Conservation (phyloP, 2,329 filamentous ascomycete species). For the Curvularia spicifera region DNA sequence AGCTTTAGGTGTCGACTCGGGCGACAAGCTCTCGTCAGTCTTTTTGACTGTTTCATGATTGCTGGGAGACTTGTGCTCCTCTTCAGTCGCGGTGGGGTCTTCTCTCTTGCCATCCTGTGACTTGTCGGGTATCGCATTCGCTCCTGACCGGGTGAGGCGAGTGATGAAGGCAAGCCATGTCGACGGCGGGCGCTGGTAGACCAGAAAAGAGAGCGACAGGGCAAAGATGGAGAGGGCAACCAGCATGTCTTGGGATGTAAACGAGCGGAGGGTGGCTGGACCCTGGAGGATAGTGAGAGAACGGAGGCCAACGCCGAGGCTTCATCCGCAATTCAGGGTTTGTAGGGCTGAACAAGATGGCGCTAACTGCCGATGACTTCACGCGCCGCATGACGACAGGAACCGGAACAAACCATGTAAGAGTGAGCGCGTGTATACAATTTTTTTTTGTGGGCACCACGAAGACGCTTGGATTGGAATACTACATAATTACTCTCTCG, state of each 20-base stretch:
- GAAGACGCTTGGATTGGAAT: neutral
- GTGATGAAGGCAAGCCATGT: slow-evolving; percentile 41
- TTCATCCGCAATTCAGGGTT: slow-evolving; percentile 13
- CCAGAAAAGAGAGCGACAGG: slow-evolving; percentile 46
- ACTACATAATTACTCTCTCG: neutral
- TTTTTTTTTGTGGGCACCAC: slow-evolving; percentile 1
- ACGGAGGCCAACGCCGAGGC: slow-evolving; percentile 12
- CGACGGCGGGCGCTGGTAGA: slow-evolving; percentile 47
- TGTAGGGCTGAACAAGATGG: slow-evolving; percentile 25
- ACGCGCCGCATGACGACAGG: slow-evolving; percentile 23
- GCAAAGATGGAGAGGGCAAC: slow-evolving; percentile 48
- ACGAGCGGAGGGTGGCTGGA: slow-evolving; percentile 16
- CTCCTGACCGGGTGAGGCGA: slow-evolving; percentile 15
- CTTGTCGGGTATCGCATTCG: slow-evolving; percentile 22
- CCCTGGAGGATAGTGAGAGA: slow-evolving; percentile 20
- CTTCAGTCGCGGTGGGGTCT: slow-evolving; percentile 17
- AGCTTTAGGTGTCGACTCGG: slow-evolving; percentile 45
- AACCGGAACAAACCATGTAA: slow-evolving; percentile 5
- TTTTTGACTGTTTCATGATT: slow-evolving; percentile 9
- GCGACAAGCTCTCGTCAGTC: slow-evolving; percentile 24
- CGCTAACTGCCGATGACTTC: slow-evolving; percentile 22
- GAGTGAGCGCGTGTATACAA: neutral
- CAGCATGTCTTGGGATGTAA: slow-evolving; percentile 43
- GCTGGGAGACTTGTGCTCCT: slow-evolving; percentile 19
- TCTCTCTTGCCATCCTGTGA: slow-evolving; percentile 24